Evolutionary conservation across 2,329 filamentous ascomycete species (phyloP), one percentile per base, ranked within the genome.

Genomic region (Talaromyces sp.): DNA sequence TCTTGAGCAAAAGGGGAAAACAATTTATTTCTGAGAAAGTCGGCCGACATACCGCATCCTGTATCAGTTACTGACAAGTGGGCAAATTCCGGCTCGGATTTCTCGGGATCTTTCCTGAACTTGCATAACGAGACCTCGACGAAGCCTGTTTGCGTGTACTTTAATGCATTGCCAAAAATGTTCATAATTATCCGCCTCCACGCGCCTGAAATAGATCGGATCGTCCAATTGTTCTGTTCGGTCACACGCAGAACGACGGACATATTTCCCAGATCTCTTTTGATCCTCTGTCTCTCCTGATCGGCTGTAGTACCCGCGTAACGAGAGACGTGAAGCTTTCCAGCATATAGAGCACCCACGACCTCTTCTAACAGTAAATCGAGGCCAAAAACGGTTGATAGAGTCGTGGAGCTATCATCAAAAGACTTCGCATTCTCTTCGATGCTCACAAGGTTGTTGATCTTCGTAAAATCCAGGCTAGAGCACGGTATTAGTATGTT

Each of bases 1-100:
- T 89, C 88, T 65, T 90, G 87, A 0, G 80, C 74, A 64, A 90
- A 90, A 0, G 87, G 84, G 0, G 80, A 81, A 68, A 86, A 90
- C 0, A 89, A 71, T 6, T 80, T 79, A 16, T 84, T 80, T 28
- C 79, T 76, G 1, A 89, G 75, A 66, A 84, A 90, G 1, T 87
- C 82, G 0, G 81, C 73, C 0, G 80, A 79, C 21, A 90, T 90
- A 0, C 88, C 88, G 25, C 79, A 79, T 1, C 88, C 88, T 0
- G 87, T 86, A 65, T 90, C 88, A 0, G 76, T 77, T 1, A 90
- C 80, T 0, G 77, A 81, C 0, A 83, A 67, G 33, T 72, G 67
- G 0, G 71, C 70, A 18, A 69, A 35, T 1, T 66, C 58, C 44
- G 44, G 11, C 0, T 59, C 54, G 14, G 67, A 67, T 0, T 65